Percentiles rank a stretch among this genome's conserved stretches.
phyloP scores from a whole-genome alignment of 805 yeast species.

The Kluyveromyces siamensis region DNA sequence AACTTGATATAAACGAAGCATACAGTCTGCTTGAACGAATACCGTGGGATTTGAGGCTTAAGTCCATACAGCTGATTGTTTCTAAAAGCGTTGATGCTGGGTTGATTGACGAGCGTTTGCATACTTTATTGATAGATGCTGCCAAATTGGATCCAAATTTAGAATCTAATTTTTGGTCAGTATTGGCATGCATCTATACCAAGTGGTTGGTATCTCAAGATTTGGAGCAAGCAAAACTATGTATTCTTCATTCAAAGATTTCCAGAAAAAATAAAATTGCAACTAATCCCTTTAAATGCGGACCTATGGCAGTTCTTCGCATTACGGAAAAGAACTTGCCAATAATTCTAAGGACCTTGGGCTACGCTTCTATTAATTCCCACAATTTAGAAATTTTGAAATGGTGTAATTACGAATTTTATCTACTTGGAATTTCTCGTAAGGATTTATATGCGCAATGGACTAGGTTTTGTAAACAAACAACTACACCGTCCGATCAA shows the following conservation, averaged over 20 bases:
- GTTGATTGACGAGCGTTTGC: too few species aligned
- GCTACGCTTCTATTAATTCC: neutral
- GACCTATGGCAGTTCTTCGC: neutral
- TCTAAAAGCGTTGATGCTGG: too few species aligned
- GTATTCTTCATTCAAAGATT: too few species aligned
- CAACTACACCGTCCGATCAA: neutral
- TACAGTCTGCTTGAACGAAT: slow-evolving; percentile 12
- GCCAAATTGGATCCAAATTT: too few species aligned
- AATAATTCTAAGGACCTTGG: neutral
- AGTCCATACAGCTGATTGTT: too few species aligned
- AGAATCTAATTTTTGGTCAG: too few species aligned
- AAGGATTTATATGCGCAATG: neutral
- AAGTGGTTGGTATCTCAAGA: too few species aligned
- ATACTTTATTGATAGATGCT: too few species aligned
- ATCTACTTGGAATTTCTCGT: neutral
- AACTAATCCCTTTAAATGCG: too few species aligned
- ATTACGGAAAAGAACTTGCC: neutral
- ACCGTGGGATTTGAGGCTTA: slow-evolving; percentile 4
- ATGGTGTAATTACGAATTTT: neutral
- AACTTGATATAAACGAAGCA: slow-evolving; percentile 18
- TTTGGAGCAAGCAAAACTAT: too few species aligned
- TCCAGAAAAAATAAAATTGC: too few species aligned
- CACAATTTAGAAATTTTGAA: neutral
- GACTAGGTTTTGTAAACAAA: neutral
- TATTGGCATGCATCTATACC: too few species aligned